phyloP scores from a whole-genome alignment of 2,329 filamentous ascomycete species.

The Pseudogymnoascus sp. region DNA sequence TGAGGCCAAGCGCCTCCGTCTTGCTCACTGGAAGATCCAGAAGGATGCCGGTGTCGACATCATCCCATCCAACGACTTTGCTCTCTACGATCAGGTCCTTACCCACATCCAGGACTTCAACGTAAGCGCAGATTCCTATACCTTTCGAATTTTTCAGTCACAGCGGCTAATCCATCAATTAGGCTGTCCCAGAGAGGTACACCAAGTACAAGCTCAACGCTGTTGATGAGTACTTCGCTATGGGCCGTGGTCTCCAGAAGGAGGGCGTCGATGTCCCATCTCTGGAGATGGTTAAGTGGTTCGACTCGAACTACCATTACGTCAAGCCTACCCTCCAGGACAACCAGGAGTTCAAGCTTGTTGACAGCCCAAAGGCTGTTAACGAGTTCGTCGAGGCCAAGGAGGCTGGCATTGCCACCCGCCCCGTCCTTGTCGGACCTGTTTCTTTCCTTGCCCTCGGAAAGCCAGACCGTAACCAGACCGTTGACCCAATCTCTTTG shows the following conservation, averaged over 20 bases:
- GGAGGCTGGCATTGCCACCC: constrained; percentile 86
- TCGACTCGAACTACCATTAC: constrained; percentile 99
- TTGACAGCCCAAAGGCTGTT: constrained; percentile 83
- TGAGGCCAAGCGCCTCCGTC: constrained; percentile 94
- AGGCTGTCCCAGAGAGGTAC: constrained; percentile 91
- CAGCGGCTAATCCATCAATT: constrained; percentile 14
- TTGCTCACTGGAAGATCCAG: constrained; percentile 99
- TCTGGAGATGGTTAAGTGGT: constrained; percentile 99
- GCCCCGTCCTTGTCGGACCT: constrained; percentile 89
- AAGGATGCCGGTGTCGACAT: constrained; percentile 95
- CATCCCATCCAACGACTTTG: constrained; percentile 99
- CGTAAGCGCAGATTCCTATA: constrained; percentile 45
- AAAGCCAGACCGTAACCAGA: constrained; percentile 95
- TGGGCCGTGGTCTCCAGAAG: constrained; percentile 98
- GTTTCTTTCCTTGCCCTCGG: constrained; percentile 96
- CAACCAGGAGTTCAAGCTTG: constrained; percentile 91
- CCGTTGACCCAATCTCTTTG: constrained; percentile 85
- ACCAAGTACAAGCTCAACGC: constrained; percentile 77
- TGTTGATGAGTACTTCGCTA: constrained; percentile 97
- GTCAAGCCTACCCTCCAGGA: constrained; percentile 98
- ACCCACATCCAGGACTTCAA: constrained; percentile 98
- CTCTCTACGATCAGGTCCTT: constrained; percentile 95
- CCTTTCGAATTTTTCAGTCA: constrained; percentile 4
- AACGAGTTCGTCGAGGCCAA: constrained; percentile 94
- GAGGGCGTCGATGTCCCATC: constrained; percentile 83